phyloP scores from a whole-genome alignment of 1,284 basidiomycete species.

The Rhodotorula glutinis region DNA sequence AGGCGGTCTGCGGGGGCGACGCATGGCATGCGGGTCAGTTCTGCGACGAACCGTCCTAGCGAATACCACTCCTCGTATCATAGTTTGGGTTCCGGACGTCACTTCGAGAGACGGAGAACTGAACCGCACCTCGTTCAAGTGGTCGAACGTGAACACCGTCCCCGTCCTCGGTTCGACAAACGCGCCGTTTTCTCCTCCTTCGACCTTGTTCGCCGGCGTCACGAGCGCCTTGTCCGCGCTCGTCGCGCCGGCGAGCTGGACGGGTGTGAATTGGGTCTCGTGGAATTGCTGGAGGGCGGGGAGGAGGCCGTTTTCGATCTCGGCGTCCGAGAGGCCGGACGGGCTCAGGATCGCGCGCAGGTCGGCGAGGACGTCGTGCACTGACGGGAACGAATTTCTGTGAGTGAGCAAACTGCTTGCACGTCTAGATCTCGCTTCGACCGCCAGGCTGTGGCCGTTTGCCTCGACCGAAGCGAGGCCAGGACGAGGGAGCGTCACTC shows the following conservation, averaged over 20 bases:
- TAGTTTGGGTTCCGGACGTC: too few relatives aligned
- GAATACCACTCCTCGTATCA: too few relatives aligned
- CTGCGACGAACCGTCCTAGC: too few relatives aligned
- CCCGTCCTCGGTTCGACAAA: slow-evolving; percentile 74
- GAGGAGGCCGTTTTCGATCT: slow-evolving; percentile 69
- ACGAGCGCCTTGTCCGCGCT: slow-evolving; percentile 62
- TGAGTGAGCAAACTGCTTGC: too few relatives aligned
- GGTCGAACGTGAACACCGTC: slow-evolving; percentile 65
- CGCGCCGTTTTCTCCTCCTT: slow-evolving; percentile 52
- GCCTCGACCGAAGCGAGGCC: neutral
- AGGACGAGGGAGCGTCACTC: slow-evolving; percentile 22
- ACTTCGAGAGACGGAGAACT: too few relatives aligned
- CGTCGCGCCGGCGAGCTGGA: slow-evolving; percentile 52
- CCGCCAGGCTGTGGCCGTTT: too few relatives aligned
- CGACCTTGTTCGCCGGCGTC: slow-evolving; percentile 62
- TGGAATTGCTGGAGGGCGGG: slow-evolving; percentile 79
- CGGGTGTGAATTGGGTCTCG: slow-evolving; percentile 74
- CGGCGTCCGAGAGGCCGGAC: slow-evolving; percentile 56
- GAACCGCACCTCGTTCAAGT: slow-evolving; percentile 47
- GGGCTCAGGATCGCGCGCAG: slow-evolving; percentile 81
- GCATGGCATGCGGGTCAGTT: neutral
- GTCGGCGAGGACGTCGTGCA: slow-evolving; percentile 56
- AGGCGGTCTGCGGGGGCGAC: slow-evolving; percentile 60
- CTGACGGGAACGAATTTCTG: neutral
- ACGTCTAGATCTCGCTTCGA: too few relatives aligned